Evolutionary conservation across 345 rosid genomes (phyloP).

Genomic region (Euclidium syriacum): DNA sequence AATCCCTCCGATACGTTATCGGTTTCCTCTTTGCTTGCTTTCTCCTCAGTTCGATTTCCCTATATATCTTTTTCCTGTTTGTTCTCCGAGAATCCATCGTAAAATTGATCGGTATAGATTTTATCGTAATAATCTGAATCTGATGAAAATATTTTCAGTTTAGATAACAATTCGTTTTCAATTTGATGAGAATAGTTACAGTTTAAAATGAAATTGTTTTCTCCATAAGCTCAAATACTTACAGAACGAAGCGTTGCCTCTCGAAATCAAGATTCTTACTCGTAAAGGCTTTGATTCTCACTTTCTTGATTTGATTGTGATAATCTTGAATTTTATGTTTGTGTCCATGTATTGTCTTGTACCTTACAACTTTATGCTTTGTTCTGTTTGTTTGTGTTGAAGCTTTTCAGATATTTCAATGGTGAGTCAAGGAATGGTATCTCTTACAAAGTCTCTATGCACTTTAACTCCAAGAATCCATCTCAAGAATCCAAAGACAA

Average conservation of each 20-base stretch:
- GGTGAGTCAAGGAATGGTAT: slow-evolving; percentile 47
- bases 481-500: slow-evolving; percentile 30
- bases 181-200: not conserved
- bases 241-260: no score
- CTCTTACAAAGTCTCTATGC: slow-evolving; percentile 36
- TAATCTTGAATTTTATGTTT: not conserved
- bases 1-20: not conserved
- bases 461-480: slow-evolving; percentile 22
- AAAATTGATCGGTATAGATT: not conserved
- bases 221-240: not conserved
- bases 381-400: slow-evolving; percentile 5
- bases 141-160: no score
- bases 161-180: not conserved
- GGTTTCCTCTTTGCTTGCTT: not conserved
- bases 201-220: not conserved
- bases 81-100: not conserved
- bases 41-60: not conserved
- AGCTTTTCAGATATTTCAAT: slow-evolving; percentile 13
- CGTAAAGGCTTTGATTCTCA: not conserved
- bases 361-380: not conserved
- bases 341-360: not conserved
- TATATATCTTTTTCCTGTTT: not conserved
- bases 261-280: not conserved
- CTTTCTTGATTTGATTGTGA: not conserved
- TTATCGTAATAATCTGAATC: not conserved